Percentiles rank a stretch among this genome's conserved stretches.
phyloP scores from a whole-genome alignment of 2,329 filamentous ascomycete genomes.

The Cadophora sp. region DNA sequence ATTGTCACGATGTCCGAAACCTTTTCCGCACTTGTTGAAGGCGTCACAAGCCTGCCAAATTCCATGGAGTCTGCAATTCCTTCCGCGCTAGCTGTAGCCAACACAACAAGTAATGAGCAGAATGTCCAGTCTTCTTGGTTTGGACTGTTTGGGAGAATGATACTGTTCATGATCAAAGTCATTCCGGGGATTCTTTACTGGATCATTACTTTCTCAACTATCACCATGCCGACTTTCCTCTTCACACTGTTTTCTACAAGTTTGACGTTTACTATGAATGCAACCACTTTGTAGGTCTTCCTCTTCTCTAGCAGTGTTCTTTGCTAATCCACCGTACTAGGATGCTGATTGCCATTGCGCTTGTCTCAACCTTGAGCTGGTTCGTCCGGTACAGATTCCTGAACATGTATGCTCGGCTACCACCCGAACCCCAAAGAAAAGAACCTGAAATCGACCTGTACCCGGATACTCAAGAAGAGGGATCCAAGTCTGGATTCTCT shows the following conservation, averaged over 20 bases:
- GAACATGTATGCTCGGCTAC: conserved; percentile 94
- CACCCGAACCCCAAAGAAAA: conserved; percentile 93
- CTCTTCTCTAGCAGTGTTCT: conserved; percentile 29
- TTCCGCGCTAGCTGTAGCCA: conserved; percentile 31
- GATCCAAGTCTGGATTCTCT: conserved; percentile 87
- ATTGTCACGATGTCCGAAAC: conserved; percentile 30
- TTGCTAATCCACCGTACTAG: conserved; percentile 47
- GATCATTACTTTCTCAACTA: conserved; percentile 82
- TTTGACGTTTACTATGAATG: conserved; percentile 97
- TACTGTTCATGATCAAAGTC: conserved; percentile 61
- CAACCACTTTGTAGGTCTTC: conserved; percentile 81
- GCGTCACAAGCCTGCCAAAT: conserved; percentile 32
- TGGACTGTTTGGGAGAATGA: conserved; percentile 60
- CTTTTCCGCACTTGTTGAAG: conserved; percentile 32
- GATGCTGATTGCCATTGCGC: conserved; percentile 76
- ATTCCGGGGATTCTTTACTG: conserved; percentile 73
- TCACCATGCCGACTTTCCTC: conserved; percentile 86
- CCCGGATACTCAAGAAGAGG: conserved; percentile 88
- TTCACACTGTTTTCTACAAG: conserved; percentile 92
- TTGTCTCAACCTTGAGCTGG: conserved; percentile 90
- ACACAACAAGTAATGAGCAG: conserved; percentile 35
- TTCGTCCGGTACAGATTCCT: conserved; percentile 93
- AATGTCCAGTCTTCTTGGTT: conserved; percentile 57
- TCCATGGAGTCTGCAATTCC: conserved; percentile 35
- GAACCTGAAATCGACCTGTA: conserved; percentile 96